Evolutionary conservation across 305 asterid species (phyloP), one percentile per base, ranked within the genome.

Genomic region (Solanum hybrid): DNA sequence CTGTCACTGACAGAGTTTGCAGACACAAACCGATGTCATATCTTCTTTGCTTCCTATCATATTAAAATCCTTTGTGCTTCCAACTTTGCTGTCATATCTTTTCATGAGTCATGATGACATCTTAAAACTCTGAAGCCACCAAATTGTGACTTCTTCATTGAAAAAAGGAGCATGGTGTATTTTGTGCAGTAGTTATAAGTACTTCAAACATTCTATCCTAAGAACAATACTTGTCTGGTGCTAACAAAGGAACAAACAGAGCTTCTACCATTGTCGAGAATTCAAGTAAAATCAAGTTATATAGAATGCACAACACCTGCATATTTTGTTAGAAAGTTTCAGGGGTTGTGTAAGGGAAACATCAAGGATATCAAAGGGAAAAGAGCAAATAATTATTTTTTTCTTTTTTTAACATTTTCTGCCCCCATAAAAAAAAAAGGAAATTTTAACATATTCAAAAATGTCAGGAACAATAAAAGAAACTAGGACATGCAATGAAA

Each of bases 401-500:
- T 83, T 41, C 26, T 83, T 83, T 83, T 29, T 45, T 83, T 27
- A 39, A 41, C 14, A 65, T 45, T 45, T 39, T 29, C 26, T 29
- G 2, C 36, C 72, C 22, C 27, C 87, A 3, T 29, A 29, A 82
- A 27, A 39, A 14, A 32, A 41, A 29, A 5, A 15, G 73, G 70
- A 26, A 27, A 45, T 51, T 45, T 17, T 27, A 51, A 27, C 88
- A 45, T 29, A 88, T 32, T 79, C 31, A 22, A 72, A 65, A 68
- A n/a, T 13, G 38, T 38, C 81, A 38, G 32, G 87, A 91, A 81
- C 61, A 72, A 88, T 51, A 79, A 86, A 61, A n/a, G 39, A 65
- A 80, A 91, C 57, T 79, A 88, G 77, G 17, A 90, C 86, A 89
- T 91, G 86, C 80, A 82, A 38, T n/a, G 87, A 88, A 90, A 22